These are phyloP conservation scores for Hyparrhenia diplandra DNA, from an alignment of 176 grass and related monocot species.

Conservation along the genomic window DNA sequence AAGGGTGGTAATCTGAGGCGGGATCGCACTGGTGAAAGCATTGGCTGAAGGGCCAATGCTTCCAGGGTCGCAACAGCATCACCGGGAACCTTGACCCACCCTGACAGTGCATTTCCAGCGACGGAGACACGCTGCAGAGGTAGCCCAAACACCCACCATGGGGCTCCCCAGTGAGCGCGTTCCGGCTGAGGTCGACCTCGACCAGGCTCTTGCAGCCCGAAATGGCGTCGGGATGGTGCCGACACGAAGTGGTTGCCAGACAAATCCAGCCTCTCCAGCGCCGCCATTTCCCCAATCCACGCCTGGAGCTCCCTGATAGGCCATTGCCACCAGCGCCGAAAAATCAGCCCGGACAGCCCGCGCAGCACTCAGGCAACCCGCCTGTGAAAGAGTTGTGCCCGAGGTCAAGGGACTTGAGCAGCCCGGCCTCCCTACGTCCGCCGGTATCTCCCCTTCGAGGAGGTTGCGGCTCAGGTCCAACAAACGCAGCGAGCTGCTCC, in stretches of 20 bases:
- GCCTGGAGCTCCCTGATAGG: constrained; percentile 41
- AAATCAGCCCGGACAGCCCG: constrained; percentile 43
- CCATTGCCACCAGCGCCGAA: constrained; percentile 47
- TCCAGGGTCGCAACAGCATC: constrained; percentile 18
- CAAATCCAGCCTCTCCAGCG: constrained; percentile 59
- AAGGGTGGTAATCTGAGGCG: constrained; percentile 32
- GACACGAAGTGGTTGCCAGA: constrained; percentile 57
- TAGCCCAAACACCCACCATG: constrained; percentile 58
- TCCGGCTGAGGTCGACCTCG: constrained; percentile 55
- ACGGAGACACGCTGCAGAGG: constrained; percentile 44
- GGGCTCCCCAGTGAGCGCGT: constrained; percentile 57
- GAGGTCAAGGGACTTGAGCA: constrained; percentile 60
- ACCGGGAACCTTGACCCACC: constrained; percentile 34
- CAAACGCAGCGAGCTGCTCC: constrained; percentile 37
- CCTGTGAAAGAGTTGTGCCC: constrained; percentile 62
- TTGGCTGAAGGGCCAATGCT: constrained; percentile 58
- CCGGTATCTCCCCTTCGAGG: constrained; percentile 60
- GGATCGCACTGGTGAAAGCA: constrained; percentile 44
- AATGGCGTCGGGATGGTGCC: constrained; percentile 51
- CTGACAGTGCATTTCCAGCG: constrained; percentile 55
- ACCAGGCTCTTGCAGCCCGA: constrained; percentile 40
- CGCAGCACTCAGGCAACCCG: constrained; percentile 47
- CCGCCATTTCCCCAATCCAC: constrained; percentile 77
- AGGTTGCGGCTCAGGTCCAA: constrained; percentile 51
- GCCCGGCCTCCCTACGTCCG: constrained; percentile 44